Percentiles rank a stretch among this genome's conserved stretches.
phyloP scores from a whole-genome alignment of 768 basidiomycete species.

The Leucosporidium creatinivorum region DNA sequence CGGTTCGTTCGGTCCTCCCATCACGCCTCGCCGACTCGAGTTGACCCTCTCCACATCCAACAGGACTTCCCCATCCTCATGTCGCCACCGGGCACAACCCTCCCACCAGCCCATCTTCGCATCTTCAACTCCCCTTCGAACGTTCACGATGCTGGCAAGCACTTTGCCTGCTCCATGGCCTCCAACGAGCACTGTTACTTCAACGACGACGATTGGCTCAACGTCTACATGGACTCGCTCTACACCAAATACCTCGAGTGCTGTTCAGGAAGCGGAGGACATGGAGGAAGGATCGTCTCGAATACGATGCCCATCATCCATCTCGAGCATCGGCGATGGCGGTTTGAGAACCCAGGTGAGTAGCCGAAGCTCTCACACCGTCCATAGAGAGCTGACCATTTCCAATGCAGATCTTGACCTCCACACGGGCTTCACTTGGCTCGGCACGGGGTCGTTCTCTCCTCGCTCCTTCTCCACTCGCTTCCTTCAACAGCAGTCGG shows the following conservation, averaged over 20 bases:
- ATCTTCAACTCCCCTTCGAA: conserved; percentile 30
- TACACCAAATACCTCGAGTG: conserved; percentile 28
- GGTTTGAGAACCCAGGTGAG: conserved; percentile 22
- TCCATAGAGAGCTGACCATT: not conserved
- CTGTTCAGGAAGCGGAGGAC: conserved; percentile 9
- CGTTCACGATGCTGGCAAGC: conserved; percentile 21
- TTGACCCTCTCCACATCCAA: not conserved
- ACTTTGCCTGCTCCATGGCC: conserved; percentile 29
- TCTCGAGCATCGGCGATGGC: conserved; percentile 22
- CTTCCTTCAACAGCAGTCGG: conserved; percentile 20
- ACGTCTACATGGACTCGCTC: conserved; percentile 28
- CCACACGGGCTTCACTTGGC: conserved; percentile 27
- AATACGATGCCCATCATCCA: conserved; percentile 21
- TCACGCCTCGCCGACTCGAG: no score
- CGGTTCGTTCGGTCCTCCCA: not conserved
- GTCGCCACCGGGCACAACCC: conserved; percentile 6
- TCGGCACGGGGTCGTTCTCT: conserved; percentile 21
- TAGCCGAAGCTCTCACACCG: not conserved
- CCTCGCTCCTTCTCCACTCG: conserved; percentile 13
- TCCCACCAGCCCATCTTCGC: conserved; percentile 11
- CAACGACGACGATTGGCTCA: conserved; percentile 27
- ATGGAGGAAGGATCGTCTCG: conserved; percentile 13
- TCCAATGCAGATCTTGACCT: conserved; percentile 11
- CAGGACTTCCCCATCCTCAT: conserved; percentile 11
- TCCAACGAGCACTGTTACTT: conserved; percentile 28